Evolutionary conservation across 352 stramenopile species (phyloP), one percentile per base, ranked within the genome.

Genomic region (Aphanomyces stellatus): DNA sequence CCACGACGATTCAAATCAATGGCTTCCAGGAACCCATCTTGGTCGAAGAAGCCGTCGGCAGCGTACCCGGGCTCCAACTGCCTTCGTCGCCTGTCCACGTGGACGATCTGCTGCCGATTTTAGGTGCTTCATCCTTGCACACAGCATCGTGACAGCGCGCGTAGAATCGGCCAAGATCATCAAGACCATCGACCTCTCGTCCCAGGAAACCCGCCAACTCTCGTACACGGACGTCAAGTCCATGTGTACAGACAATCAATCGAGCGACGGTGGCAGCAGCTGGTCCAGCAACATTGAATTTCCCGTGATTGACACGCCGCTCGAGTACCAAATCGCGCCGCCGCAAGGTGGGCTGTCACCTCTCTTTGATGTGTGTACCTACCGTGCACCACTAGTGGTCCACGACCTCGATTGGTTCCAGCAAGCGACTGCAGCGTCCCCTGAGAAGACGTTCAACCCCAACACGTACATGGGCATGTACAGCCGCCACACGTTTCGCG

Each of bases 401-500:
- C 41, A 43, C 28, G 60, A 67, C 60, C 25, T 67, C 1, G 60
- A 67, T 41, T 67, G 60, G 60, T 67, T 67, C 49, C 60, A 67
- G 17, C 35, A 55, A 17, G 22, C 19, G 25, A 15, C 17, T 1
- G n/a, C 25, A 15, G 24, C 57, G 17, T 15, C 37, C 17, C 15
- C 25, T 17, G 48, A n/a, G n/a, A 33, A 31, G 27, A 55, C 41
- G 34, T 28, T 30, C 31, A 87, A 86, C 48, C 68, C 71, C 10
- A 80, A 90, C 62, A 73, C 76, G 6, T 88, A 88, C 34, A 80
- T 79, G n/a, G 70, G 65, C 24, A 80, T 86, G 30, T 81, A 86
- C 37, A 76, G 76, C 6, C 46, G 69, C 6, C 74, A 81, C 35
- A 79, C 77, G 33, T 93, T 85, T 74, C 75, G 86, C 31, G 85